Evolutionary conservation across 2,329 filamentous ascomycete species (phyloP), one percentile per base, ranked within the genome.

Genomic region (Lachnellula subtilissima): DNA sequence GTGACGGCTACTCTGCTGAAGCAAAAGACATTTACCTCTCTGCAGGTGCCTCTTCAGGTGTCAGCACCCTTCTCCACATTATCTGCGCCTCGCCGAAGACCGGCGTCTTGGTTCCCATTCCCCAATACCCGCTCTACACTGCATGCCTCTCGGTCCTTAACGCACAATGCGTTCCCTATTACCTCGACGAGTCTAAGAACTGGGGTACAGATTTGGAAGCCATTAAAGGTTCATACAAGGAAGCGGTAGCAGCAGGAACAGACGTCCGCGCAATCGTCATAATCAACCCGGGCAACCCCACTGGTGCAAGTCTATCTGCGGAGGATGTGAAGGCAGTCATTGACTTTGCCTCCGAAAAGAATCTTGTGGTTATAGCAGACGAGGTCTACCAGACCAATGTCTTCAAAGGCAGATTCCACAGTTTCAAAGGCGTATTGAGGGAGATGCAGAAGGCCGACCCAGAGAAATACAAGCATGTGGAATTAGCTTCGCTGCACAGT

Each of bases 321-420:
- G 80, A 84, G 19, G 91, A 97, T 69, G 86, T 99, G 72, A 85
- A 87, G 68, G 80, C 82, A 51, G 89, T 97, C n/a, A 81, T 97
- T 64, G 84, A 94, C 62, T 88, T 97, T 61, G 93, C 94, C 40
- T 86, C 85, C 28, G 80, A 92, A 72, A 85, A 97, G 78, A 84
- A 87, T 65, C 81, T 99, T 25, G 91, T 97, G 54, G 79, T 97
- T 63, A 83, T 99, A 68, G 94, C 94, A 52, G 94, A 99, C 70
- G 94, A 99, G 75, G 94, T 99, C 39, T 99, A 99, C 83, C 94
- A 99, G 77, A 97, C 94, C 70, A 99, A 99, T 74, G 89, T 99
- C 66, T 99, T 99, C 76, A 78, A 88, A 60, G 94, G 94, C 73
- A 81, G 93, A 72, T 99, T 99, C 79, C 85, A 89, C 76, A 95